These are phyloP conservation scores for Petunia hybrid DNA, from an alignment of 305 asterid species.

Conservation along the genomic window DNA sequence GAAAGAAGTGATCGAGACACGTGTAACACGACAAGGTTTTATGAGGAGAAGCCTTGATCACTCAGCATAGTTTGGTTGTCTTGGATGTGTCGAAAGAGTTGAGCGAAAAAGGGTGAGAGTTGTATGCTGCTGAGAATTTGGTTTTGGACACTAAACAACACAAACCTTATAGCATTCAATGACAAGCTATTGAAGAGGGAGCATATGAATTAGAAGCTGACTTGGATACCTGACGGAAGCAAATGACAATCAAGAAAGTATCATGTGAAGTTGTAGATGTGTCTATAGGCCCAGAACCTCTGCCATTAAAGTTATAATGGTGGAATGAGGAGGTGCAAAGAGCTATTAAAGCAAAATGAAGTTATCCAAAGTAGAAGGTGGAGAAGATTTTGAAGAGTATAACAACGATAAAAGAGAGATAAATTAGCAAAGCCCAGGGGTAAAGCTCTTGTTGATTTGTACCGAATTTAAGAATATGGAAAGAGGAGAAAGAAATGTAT, in stretches of 20 bases:
- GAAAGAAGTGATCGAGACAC: background rate
- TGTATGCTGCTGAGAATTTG: background rate
- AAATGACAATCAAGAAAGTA: slow-evolving; percentile 13
- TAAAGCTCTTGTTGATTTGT: background rate
- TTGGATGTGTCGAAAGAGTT: background rate
- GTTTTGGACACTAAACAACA: background rate
- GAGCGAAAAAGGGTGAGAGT: background rate
- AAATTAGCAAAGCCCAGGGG: background rate
- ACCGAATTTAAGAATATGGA: background rate
- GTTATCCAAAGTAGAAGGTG: background rate
- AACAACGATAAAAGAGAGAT: background rate
- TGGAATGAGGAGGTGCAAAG: background rate
- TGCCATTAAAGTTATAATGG: background rate
- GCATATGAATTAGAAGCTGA: background rate
- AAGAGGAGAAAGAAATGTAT: background rate
- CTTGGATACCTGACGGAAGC: background rate
- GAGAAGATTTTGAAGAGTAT: background rate
- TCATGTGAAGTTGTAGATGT: background rate
- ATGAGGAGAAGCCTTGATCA: background rate
- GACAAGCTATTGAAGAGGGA: background rate
- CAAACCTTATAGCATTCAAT: background rate
- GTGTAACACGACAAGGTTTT: background rate
- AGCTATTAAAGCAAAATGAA: background rate
- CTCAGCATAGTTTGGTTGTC: background rate
- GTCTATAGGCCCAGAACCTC: background rate